Evolutionary conservation across 2,329 filamentous ascomycete genomes (phyloP), one percentile per base, ranked within the genome.

Genomic region (Lasiodiplodia sp.): DNA sequence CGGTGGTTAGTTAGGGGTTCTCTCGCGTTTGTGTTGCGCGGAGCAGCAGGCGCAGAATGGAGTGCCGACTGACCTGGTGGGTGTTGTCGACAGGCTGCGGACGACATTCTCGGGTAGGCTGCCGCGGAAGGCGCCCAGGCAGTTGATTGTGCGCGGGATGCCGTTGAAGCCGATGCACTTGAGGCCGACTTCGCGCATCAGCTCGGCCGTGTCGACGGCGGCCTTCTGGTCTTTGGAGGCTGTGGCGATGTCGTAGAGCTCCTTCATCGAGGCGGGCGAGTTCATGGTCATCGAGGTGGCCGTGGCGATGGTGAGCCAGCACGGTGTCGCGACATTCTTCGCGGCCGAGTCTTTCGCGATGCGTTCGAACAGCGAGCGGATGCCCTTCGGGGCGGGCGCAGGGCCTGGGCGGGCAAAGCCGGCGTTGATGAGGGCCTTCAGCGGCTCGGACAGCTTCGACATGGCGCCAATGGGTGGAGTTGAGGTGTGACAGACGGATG

Each of bases 221-320:
- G 25, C 69, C 71, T 55, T 69, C 77, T 23, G 68, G 73, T 69
- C 62, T 49, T 72, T 52, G 21, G 69, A 51, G 7, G 75, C 71
- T 4, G 79, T 77, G 8, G 79, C 81, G 23, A 82, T 74, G 57
- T 85, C 75, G 80, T 89, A 90, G 14, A 94, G 86, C 25, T 86
- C 80, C 4, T 87, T 81, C 72, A 95, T 87, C 3, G 92, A 91
- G 68, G 92, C 90, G 28, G 92, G 92, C 1, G 92, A 94, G 83
- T 96, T 96, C 83, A 96, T 88, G 0, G 93, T 96, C 82, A 95
- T 92, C 1, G 92, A 93, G 21, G 92, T 90, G 38, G 92, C 93
- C 0, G 92, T 91, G 44, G 90, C 89, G 47, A 92, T 80, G 18
- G 88, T 86, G 18, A 93, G 79, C 90, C 90, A 93, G 56, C 90